Evolutionary conservation across 2,329 filamentous ascomycete genomes (phyloP).

Genomic region (Leptosphaerulina australis): DNA sequence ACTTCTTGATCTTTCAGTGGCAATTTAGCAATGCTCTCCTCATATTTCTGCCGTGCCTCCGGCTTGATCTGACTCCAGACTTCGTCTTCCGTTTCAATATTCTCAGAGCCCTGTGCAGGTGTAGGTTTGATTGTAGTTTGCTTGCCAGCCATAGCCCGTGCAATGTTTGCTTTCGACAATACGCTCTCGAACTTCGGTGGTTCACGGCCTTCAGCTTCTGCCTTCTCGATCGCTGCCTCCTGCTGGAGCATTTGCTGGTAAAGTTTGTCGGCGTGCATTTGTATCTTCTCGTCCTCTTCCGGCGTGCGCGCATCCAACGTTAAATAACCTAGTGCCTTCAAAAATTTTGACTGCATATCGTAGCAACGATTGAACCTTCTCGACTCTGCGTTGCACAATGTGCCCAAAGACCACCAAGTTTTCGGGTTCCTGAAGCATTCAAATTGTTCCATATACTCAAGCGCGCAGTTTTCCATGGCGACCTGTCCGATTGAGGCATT

Average conservation of each 20-base stretch:
- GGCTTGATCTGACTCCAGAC: constrained; percentile 43
- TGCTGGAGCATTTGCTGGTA: constrained; percentile 87
- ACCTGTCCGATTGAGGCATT: constrained; percentile 77
- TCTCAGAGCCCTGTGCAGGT: constrained; percentile 1
- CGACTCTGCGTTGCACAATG: constrained; percentile 81
- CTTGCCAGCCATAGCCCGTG: constrained; percentile 32
- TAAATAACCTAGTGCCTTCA: constrained; percentile 89
- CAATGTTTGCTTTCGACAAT: constrained; percentile 50
- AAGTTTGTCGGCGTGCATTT: constrained; percentile 92
- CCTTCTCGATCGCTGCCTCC: constrained; percentile 74
- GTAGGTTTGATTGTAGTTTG: constrained; percentile 13
- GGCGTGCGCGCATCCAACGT: constrained; percentile 67
- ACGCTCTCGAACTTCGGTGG: constrained; percentile 66
- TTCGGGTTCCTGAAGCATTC: constrained; percentile 77
- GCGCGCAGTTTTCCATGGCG: constrained; percentile 89
- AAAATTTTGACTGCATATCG: constrained; percentile 85
- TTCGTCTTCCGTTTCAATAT: constrained; percentile 30
- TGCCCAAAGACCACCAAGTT: constrained; percentile 69
- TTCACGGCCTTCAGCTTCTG: constrained; percentile 61
- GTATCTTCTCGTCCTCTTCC: constrained; percentile 79
- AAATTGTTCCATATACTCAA: constrained; percentile 82
- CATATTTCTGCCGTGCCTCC: constrained; percentile 38
- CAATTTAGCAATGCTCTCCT: constrained; percentile 41
- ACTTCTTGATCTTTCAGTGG: constrained; percentile 41
- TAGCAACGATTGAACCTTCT: constrained; percentile 84